phyloP scores from a whole-genome alignment of 108 stramenopile genomes.

The Schizochytrium sp. region DNA sequence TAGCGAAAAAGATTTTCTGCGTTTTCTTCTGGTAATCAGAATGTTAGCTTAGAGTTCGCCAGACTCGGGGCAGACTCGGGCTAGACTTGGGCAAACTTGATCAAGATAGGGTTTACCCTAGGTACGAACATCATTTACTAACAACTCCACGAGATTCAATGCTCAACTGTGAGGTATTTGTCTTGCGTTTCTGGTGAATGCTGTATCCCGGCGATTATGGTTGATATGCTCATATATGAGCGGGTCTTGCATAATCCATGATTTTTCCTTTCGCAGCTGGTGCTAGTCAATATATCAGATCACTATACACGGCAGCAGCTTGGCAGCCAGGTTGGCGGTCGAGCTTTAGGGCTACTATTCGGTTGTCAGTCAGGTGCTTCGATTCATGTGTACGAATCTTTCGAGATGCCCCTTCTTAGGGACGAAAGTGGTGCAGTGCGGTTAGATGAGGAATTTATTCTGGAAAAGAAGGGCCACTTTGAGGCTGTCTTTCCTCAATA shows the following conservation, averaged over 20 bases:
- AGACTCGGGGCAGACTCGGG: too few species aligned
- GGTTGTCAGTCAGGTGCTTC: slow-evolving; percentile 29
- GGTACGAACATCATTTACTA: too few species aligned
- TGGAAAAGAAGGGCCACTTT: slow-evolving; percentile 2
- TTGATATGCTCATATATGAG: not conserved
- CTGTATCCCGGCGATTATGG: not conserved
- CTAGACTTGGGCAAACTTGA: too few species aligned
- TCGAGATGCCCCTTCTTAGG: not conserved
- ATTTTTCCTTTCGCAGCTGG: slow-evolving; percentile 22
- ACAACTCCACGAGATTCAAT: too few species aligned
- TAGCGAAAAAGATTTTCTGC: too few species aligned
- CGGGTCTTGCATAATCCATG: not conserved
- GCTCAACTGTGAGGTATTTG: not conserved
- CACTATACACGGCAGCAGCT: slow-evolving; percentile 56
- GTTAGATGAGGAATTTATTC: slow-evolving; percentile 19
- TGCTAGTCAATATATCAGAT: slow-evolving; percentile 54
- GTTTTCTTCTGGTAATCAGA: too few species aligned
- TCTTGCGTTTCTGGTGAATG: not conserved
- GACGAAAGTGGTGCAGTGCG: not conserved
- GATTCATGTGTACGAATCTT: slow-evolving; percentile 41
- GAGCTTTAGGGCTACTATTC: slow-evolving; percentile 44
- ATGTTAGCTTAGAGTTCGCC: too few species aligned
- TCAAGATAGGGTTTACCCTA: too few species aligned
- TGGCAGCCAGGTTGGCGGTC: not conserved
- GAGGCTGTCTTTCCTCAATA: slow-evolving; percentile 35